Base-by-base conservation (phyloP, 192 early-diverging fungal species). In the Rhizophlyctis rosea region DNA sequence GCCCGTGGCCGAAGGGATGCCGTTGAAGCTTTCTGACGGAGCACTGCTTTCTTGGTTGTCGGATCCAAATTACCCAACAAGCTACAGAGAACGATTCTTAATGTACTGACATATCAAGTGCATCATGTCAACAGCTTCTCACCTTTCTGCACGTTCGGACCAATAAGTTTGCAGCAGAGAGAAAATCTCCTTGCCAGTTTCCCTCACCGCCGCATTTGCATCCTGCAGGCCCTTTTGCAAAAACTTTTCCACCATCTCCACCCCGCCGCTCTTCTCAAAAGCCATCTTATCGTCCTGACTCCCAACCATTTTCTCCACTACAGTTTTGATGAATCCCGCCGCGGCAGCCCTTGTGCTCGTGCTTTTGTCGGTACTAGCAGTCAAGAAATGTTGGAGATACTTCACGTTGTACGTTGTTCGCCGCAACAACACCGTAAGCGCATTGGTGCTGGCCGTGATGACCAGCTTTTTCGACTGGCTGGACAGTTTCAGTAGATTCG, bases 141-240 rank as follows among this genome's bases (percentile, higher is more conserved):
- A 60, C 63, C 31, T 27, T 24, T 64, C 52, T 13, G 16, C 30
- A 2, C 60, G 5, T 7, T 32, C 36, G 14, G 51, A 59, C 67
- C 67, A 69, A 64, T 25, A 21, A 29, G 24, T 33, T 13, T 50
- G 55, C n/a, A 31, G 28, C 21, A 70, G 13, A 11, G 50, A 31
- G 48, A 67, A 73, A 16, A 66, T 51, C 14, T 49, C 64, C 5
- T 71, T 61, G 33, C 71, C 63, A 24, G 61, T 58, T 50, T 73
- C 59, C 11, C 75, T 56, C 14, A 76, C 75, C 29, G 57, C 24
- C 0, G 58, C 60, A 47, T 58, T 65, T 4, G 70, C 71, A 32
- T 76, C 75, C 39, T 68, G 59, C 47, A 76, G 39, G 11, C 60
- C 56, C 55, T 76, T 76, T 44, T 73, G 73, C 25, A 76, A 54